phyloP scores from a whole-genome alignment of 2,329 filamentous ascomycete genomes.

The Ophiocordyceps australis region DNA sequence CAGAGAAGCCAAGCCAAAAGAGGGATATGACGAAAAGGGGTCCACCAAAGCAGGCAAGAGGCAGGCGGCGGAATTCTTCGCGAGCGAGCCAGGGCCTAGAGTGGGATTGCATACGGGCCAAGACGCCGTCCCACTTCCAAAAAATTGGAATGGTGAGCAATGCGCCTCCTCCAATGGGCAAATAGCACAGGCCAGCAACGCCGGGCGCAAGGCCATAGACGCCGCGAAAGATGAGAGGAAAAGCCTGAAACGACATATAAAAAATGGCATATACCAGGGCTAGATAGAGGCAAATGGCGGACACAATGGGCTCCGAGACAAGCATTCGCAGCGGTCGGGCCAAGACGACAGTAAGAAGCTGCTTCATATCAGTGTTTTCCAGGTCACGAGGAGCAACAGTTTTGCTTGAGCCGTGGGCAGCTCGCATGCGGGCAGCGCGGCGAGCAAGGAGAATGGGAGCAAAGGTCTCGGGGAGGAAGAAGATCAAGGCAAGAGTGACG shows the following conservation, averaged over 20 bases:
- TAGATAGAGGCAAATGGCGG: constrained; percentile 51
- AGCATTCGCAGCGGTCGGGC: constrained; percentile 58
- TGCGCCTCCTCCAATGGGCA: constrained; percentile 49
- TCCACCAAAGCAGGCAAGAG: constrained; percentile 52
- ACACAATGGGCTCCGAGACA: constrained; percentile 52
- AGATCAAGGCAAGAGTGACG: constrained; percentile 35
- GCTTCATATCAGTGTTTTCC: constrained; percentile 34
- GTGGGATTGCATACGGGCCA: constrained; percentile 29
- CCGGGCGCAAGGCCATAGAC: constrained; percentile 47
- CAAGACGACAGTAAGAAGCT: constrained; percentile 51
- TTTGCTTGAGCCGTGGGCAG: constrained; percentile 36
- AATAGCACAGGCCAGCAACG: constrained; percentile 46
- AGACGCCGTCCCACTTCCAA: constrained; percentile 43
- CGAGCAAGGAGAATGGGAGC: constrained; percentile 37
- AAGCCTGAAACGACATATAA: constrained; percentile 62
- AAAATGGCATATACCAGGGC: constrained; percentile 50
- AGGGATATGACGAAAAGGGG: constrained; percentile 38
- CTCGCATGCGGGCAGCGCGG: constrained; percentile 34
- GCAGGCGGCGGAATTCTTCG: constrained; percentile 52
- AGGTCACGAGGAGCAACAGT: constrained; percentile 45
- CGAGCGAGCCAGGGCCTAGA: constrained; percentile 37
- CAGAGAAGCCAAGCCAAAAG: constrained; percentile 45
- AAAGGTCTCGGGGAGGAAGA: constrained; percentile 49
- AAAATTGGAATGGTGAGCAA: constrained; percentile 40
- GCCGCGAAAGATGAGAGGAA: constrained; percentile 47